A percentile compares a stretch with the other conserved stretches of the same genome.
Conservation (phyloP, 1,284 basidiomycete genomes). For the Moesziomyces parantarcticus region DNA sequence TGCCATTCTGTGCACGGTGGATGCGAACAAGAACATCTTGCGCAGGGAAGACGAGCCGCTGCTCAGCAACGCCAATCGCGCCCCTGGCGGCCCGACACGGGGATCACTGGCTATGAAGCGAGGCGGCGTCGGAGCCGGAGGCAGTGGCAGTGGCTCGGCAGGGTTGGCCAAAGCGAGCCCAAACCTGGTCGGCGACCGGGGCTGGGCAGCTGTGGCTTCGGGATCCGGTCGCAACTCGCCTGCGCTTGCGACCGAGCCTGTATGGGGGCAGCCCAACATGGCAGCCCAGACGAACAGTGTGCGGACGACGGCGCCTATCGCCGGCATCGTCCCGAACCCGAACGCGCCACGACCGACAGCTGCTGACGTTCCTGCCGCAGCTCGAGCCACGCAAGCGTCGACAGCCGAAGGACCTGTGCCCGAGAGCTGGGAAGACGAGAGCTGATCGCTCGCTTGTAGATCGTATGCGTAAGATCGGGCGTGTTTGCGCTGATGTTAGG, state of each 20-base stretch:
- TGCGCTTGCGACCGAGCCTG: conserved; percentile 11
- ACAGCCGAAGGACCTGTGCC: conserved; percentile 20
- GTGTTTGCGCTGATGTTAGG: too few relatives aligned
- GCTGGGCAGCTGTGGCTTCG: conserved; percentile 47
- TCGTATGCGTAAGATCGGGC: too few relatives aligned
- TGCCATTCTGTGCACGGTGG: conserved; percentile 42
- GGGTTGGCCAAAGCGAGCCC: conserved; percentile 18
- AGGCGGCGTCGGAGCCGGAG: conserved; percentile 7
- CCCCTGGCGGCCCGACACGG: conserved; percentile 16
- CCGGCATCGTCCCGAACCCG: conserved; percentile 39
- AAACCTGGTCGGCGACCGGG: conserved; percentile 23
- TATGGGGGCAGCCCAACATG: conserved; percentile 39
- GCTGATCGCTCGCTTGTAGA: too few relatives aligned
- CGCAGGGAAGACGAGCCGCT: conserved; percentile 42
- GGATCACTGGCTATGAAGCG: conserved; percentile 33
- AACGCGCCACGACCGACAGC: conserved; percentile 28
- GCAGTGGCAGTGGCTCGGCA: conserved; percentile 7
- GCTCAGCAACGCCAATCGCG: conserved; percentile 11
- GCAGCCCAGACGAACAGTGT: conserved; percentile 10
- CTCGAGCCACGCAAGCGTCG: neutral
- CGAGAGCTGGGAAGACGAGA: conserved; percentile 46
- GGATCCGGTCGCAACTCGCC: conserved; percentile 45
- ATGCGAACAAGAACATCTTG: conserved; percentile 29
- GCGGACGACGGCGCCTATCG: conserved; percentile 18
- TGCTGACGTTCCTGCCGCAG: neutral